Base-by-base conservation (phyloP, 2,329 filamentous ascomycete genomes). In the Aureobasidium musti region DNA sequence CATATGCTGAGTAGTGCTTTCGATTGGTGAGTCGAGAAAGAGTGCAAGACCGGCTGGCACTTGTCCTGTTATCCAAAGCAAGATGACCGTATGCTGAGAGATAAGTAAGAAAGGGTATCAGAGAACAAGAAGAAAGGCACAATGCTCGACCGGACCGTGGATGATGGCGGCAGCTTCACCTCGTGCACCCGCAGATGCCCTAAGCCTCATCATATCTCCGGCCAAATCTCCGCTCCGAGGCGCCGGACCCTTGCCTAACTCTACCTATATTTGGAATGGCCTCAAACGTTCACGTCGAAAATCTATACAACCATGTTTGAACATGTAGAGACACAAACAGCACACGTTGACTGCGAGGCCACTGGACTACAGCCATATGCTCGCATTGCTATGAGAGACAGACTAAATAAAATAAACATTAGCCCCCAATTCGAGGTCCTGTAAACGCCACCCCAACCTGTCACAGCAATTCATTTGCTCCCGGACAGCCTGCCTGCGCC, bases 141-240 rank as follows among this genome's bases (percentile, higher is more conserved):
- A 56, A 21, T 19, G 33, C n/a, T n/a, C 11, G 33, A 39, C 10
- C n/a, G 21, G 41, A 33, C 2, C 8, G 14, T 14, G 57, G 54
- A 45, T 17, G 5, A 21, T 13, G 37, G 26, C 43, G 57, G 26
- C 57, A 35, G 23, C 26, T 35, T 47, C 39, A 37, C 39, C 30
- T 35, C 54, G 30, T 21, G 21, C 45, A 3, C 13, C 30, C 28
- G 8, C 10, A n/a, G 8, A 23, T 54, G 33, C 53, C 53, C 37
- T 57, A 41, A 57, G 37, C 53, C 39, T 26, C 19, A 35, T 60
- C 41, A 26, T 61, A 61, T 47, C 57, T 61, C 57, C 57, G 57
- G 2, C 4, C 30, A 41, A 47, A 61, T 61, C 57, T 49, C 39
- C 59, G 57, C 37, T 19, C 23, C 23, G 21, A 45, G 39, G 7